Conservation (phyloP, 129 eudicot species). For the Gnaphalium uliginosum region DNA sequence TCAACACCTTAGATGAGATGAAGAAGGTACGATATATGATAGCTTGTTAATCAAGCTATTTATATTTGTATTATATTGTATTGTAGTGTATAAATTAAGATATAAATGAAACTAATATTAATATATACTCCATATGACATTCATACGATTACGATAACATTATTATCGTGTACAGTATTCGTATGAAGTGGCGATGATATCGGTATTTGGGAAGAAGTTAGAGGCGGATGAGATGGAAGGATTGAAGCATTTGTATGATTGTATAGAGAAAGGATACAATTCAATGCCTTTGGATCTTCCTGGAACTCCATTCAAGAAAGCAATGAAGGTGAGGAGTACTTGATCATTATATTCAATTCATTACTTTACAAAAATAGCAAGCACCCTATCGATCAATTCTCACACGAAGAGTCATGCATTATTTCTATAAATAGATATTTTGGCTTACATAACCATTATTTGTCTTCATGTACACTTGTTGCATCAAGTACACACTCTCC, state of each 20-base stretch:
- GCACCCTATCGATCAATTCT: not conserved
- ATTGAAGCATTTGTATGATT: constrained; percentile 54
- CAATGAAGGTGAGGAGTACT: constrained; percentile 58
- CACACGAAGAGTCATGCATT: not conserved
- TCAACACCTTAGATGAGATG: constrained; percentile 75
- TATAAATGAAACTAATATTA: not conserved
- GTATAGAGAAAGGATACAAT: constrained; percentile 83
- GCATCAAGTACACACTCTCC: not conserved
- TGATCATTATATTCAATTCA: not conserved
- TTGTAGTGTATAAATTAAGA: not conserved
- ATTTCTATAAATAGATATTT: constrained; percentile 24
- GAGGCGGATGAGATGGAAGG: constrained; percentile 45
- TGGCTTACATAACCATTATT: not conserved
- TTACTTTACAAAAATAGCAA: constrained; percentile 7
- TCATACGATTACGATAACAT: not conserved
- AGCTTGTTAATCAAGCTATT: not conserved
- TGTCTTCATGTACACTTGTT: constrained; percentile 30
- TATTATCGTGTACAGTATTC: constrained; percentile 49
- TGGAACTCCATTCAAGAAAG: constrained; percentile 67
- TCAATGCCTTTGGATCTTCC: constrained; percentile 89
- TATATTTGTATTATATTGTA: not conserved
- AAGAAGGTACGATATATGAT: constrained; percentile 50
- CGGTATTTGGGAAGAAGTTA: constrained; percentile 53
- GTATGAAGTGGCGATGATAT: constrained; percentile 73
- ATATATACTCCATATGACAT: no score